A percentile compares a stretch with the other conserved stretches of the same genome.
Conservation (phyloP, 495 filamentous ascomycete genomes). For the Neurospora cerealis region DNA sequence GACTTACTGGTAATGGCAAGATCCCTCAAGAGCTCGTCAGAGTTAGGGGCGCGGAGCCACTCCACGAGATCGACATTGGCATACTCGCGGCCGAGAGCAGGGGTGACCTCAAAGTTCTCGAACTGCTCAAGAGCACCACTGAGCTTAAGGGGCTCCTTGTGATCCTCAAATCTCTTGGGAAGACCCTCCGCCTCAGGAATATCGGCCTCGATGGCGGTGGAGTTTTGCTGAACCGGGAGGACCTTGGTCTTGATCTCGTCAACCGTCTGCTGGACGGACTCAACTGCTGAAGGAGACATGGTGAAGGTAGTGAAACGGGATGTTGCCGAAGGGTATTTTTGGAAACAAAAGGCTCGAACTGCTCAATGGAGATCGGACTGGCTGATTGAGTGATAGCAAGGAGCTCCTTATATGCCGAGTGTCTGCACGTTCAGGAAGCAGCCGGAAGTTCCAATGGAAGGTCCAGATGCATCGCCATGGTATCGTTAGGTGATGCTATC, state of each 20-base stretch:
- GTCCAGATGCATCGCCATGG: neutral
- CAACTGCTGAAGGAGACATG: constrained; percentile 25
- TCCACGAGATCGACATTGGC: constrained; percentile 48
- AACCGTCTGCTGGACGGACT: constrained; percentile 12
- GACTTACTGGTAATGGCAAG: constrained; percentile 42
- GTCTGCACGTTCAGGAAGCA: neutral
- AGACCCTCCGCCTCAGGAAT: neutral
- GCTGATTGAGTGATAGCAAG: neutral
- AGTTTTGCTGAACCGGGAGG: constrained; percentile 10
- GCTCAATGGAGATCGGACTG: neutral
- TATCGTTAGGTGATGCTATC: neutral
- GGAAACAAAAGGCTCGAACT: neutral
- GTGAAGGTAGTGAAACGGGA: neutral
- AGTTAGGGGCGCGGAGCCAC: constrained; percentile 52
- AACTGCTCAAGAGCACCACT: constrained; percentile 47
- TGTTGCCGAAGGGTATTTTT: neutral
- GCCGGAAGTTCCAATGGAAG: neutral
- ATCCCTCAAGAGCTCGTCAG: constrained; percentile 55
- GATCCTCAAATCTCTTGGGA: constrained; percentile 7
- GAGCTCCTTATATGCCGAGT: neutral
- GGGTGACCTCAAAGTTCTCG: constrained; percentile 54
- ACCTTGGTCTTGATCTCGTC: constrained; percentile 19
- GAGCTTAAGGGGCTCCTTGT: constrained; percentile 37
- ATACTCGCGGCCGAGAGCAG: constrained; percentile 59
- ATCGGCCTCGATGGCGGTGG: neutral